Evolutionary conservation across 192 early-diverging fungal species (phyloP), one percentile per base, ranked within the genome.

Genomic region (Coemansia pectinata): DNA sequence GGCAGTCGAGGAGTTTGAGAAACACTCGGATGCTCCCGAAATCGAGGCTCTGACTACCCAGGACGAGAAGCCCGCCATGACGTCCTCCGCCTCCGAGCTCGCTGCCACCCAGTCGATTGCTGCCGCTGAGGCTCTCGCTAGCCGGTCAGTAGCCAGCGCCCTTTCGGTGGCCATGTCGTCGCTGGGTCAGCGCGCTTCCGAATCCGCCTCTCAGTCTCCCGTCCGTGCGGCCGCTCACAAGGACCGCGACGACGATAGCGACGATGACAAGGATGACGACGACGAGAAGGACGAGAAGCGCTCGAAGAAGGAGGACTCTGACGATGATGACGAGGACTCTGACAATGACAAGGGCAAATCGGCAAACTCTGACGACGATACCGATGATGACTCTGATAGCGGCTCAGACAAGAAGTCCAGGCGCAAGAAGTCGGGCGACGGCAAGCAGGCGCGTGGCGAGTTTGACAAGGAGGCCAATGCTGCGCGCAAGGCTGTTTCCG

Each of bases 1-100:
- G 60, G 79, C 79, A 4, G 65, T 69, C 25, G 15, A 63, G 55
- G 74, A 81, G 36, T 72, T 69, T 38, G 78, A 81, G 48, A 29
- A 50, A 62, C 42, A 81, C 63, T 72, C 73, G 25, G 73, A 72
- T 40, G 59, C 62, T 8, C 57, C 27, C 40, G 66, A 38, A 21
- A 59, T 76, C 6, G 73, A 72, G 66, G 15, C 74, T 6, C 66
- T 74, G 65, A 72, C 78, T 60, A 72, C 66, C 33, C 33, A 65
- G 19, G 77, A 70, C 39, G 53, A 41, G 25, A 62, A 14, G 19
- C 48, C 62, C 8, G 14, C 63, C 31, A 48, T 62, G 2, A 29
- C 67, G 27, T 29, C 68, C 8, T 17, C 57, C 15, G 41, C 44
- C 44, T 17, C 21, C 10, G 38, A 40, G 38, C 1, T 38, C 39